These are phyloP conservation scores for Globisporangium carolinianum DNA, from an alignment of 352 stramenopile genomes.

Conservation along the genomic window DNA sequence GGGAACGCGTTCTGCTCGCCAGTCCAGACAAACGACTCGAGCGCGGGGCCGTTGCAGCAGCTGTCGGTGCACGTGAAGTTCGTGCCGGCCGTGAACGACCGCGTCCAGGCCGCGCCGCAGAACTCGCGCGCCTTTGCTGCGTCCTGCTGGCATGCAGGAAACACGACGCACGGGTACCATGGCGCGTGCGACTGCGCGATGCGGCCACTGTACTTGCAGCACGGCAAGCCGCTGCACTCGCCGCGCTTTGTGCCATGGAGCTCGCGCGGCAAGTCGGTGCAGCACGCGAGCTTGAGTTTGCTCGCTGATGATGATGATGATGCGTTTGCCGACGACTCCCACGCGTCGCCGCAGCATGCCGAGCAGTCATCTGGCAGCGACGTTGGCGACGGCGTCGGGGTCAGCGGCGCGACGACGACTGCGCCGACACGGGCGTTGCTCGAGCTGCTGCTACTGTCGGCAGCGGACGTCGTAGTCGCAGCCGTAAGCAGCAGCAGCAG, in stretches of 20 bases:
- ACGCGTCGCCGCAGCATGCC: slow-evolving; percentile 33
- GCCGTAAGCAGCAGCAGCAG: not conserved
- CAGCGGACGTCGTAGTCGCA: too few relatives aligned
- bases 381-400: slow-evolving; percentile 7
- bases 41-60: slow-evolving; percentile 60
- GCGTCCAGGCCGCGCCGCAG: slow-evolving; percentile 39
- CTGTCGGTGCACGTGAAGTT: slow-evolving; percentile 63
- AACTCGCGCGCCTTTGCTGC: slow-evolving; percentile 47
- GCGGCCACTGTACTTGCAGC: slow-evolving; percentile 56
- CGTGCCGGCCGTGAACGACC: slow-evolving; percentile 44
- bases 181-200: slow-evolving; percentile 61
- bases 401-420: slow-evolving; percentile 1
- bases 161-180: slow-evolving; percentile 80
- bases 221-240: slow-evolving; percentile 72
- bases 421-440: slow-evolving; percentile 4
- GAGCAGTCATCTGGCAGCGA: slow-evolving; percentile 49
- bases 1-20: slow-evolving; percentile 46
- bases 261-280: slow-evolving; percentile 28
- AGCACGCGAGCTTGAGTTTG: slow-evolving; percentile 37
- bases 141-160: slow-evolving; percentile 70
- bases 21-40: slow-evolving; percentile 72
- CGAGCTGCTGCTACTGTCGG: not conserved
- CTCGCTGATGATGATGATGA: not conserved
- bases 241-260: slow-evolving; percentile 56
- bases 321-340: slow-evolving; percentile 15